Percentiles rank a stretch among this genome's conserved stretches.
Conservation (phyloP, 2,329 filamentous ascomycete species). For the Pyricularia sp. region DNA sequence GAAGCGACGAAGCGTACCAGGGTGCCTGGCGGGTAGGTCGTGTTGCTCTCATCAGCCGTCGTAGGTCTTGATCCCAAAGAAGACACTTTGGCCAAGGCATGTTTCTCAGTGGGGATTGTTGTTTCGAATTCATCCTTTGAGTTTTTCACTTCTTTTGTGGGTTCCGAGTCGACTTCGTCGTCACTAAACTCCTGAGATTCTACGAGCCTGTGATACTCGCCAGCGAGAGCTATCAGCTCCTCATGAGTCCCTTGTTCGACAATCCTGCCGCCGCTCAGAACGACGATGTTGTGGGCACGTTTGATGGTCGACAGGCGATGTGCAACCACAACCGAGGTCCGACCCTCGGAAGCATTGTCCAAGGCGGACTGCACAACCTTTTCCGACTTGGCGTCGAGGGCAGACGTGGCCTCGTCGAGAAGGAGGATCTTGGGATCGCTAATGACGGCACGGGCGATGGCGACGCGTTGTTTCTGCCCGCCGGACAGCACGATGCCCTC, state of each 20-base stretch:
- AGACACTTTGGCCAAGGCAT: constrained; percentile 28
- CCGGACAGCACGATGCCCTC: constrained; percentile 86
- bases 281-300: constrained; percentile 90
- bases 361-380: constrained; percentile 89
- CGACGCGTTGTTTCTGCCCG: constrained; percentile 94
- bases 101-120: background rate
- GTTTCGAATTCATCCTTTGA: constrained; percentile 30
- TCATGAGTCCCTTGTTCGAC: constrained; percentile 88
- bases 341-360: constrained; percentile 72
- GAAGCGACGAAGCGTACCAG: constrained; percentile 69
- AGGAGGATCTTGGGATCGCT: constrained; percentile 87
- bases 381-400: constrained; percentile 89
- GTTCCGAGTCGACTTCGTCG: background rate
- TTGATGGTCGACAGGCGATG: constrained; percentile 92
- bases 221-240: constrained; percentile 58
- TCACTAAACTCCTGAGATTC: constrained; percentile 56
- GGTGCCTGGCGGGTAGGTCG: constrained; percentile 62
- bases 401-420: constrained; percentile 90
- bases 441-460: constrained; percentile 83
- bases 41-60: constrained; percentile 30
- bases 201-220: constrained; percentile 77
- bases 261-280: constrained; percentile 78
- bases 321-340: constrained; percentile 93
- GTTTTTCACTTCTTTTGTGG: constrained; percentile 56
- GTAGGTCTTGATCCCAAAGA: constrained; percentile 45